These are phyloP conservation scores for Quercus mongolica DNA, from an alignment of 306 rosid species.

Conservation along the genomic window DNA sequence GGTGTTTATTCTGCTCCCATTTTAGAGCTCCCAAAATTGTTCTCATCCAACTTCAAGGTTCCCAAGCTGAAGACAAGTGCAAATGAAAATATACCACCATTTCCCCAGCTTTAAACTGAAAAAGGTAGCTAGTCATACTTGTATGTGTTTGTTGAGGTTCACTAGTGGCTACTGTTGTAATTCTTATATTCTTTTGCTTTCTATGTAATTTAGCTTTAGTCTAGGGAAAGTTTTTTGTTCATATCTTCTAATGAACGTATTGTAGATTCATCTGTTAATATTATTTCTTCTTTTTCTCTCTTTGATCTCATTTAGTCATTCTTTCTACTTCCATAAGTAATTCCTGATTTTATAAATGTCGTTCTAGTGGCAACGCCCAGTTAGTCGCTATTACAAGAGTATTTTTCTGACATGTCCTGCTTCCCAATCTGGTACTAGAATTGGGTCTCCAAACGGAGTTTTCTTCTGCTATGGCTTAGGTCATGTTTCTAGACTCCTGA, in stretches of 20 bases:
- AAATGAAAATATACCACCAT: not conserved
- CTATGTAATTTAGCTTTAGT: not conserved
- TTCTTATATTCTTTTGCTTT: not conserved
- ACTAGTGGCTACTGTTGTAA: not conserved
- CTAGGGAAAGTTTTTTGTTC: not conserved
- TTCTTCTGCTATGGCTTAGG: too few species aligned
- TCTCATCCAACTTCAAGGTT: conserved; percentile 69
- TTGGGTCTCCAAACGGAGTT: too few species aligned
- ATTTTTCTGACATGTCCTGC: too few species aligned
- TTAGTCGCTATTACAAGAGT: not conserved
- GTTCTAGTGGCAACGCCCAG: not conserved
- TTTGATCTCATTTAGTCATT: too few species aligned
- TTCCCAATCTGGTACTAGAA: too few species aligned
- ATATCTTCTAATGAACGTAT: not conserved
- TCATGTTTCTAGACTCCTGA: too few species aligned
- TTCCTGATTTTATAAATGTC: too few species aligned
- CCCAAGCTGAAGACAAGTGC: conserved; percentile 63
- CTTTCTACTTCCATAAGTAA: too few species aligned
- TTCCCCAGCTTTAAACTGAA: not conserved
- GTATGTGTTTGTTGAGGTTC: not conserved
- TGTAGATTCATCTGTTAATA: not conserved
- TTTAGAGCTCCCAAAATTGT: conserved; percentile 51
- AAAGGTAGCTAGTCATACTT: not conserved
- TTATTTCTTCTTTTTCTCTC: too few species aligned
- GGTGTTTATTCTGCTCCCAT: conserved; percentile 16